Evolutionary conservation across 805 yeast genomes (phyloP).

Genomic region (Yarrowia sp.): DNA sequence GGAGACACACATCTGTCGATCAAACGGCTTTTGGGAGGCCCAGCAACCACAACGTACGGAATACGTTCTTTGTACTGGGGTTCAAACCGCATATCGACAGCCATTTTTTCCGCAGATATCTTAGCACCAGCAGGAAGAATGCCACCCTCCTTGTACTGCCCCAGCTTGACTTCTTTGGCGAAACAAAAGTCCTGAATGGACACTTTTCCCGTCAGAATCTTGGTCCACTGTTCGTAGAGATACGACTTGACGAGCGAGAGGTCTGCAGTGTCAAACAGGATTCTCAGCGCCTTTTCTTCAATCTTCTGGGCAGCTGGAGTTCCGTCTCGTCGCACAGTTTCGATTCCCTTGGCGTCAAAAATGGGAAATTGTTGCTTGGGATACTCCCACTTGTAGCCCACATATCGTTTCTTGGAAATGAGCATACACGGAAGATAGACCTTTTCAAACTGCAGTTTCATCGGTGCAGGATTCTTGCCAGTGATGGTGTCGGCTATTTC

Average conservation of each 20-base stretch:
- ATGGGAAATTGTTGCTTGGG: constrained; percentile 53
- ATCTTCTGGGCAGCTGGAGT: constrained; percentile 87
- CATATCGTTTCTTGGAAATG: constrained; percentile 84
- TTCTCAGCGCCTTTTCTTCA: constrained; percentile 63
- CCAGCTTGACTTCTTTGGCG: constrained; percentile 83
- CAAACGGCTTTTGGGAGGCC: constrained; percentile 52
- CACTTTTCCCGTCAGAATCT: constrained; percentile 59
- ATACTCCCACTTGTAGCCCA: constrained; percentile 73
- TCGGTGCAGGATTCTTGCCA: constrained; percentile 68
- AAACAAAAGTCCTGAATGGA: constrained; percentile 82
- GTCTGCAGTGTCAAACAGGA: constrained; percentile 69
- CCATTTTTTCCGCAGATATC: constrained; percentile 61
- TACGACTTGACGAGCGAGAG: constrained; percentile 66
- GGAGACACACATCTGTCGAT: constrained; percentile 81
- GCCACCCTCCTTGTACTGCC: constrained; percentile 68
- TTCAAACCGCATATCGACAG: constrained; percentile 64
- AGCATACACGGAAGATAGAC: constrained; percentile 85
- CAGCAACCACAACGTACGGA: constrained; percentile 75
- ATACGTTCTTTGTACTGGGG: constrained; percentile 90
- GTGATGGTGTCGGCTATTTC: constrained; percentile 67
- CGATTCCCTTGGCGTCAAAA: constrained; percentile 96
- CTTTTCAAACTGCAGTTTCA: constrained; percentile 83
- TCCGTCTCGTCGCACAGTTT: constrained; percentile 91
- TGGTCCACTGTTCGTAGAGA: constrained; percentile 61
- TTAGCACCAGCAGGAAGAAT: constrained; percentile 90